Evolutionary conservation across 345 rosid species (phyloP).

Genomic region (Corchorus capsularis): DNA sequence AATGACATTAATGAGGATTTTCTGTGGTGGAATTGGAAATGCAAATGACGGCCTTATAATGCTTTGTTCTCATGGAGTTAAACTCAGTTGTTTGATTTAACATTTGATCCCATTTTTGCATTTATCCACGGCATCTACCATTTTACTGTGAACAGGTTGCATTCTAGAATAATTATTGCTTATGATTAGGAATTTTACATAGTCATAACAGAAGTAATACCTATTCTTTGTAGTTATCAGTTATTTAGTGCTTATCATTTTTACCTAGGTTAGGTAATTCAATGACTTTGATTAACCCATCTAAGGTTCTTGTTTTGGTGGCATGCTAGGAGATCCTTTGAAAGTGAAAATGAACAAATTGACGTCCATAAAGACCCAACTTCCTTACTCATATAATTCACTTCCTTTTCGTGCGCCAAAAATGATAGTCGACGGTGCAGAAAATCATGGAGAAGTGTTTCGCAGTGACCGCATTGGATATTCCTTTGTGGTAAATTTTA

Average conservation of each 20-base stretch:
- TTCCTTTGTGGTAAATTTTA: conserved; percentile 57
- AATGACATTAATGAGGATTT: no score
- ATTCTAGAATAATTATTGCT: background rate
- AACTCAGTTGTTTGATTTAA: background rate
- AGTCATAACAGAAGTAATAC: background rate
- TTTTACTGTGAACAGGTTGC: background rate
- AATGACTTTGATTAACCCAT: background rate
- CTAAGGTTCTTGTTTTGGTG: background rate
- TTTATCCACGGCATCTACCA: background rate
- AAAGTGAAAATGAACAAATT: conserved; percentile 89
- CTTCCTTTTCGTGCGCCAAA: conserved; percentile 73
- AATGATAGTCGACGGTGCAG: conserved; percentile 86
- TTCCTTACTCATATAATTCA: conserved; percentile 82
- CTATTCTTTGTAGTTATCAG: background rate
- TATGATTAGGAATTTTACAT: background rate
- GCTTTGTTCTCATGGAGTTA: no score
- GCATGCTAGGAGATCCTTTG: conserved; percentile 65
- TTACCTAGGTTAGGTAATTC: background rate
- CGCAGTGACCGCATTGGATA: conserved; percentile 96
- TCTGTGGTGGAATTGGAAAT: no score
- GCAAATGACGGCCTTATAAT: no score
- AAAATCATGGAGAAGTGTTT: conserved; percentile 97
- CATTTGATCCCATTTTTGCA: background rate
- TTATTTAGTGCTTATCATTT: background rate
- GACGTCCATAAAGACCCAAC: conserved; percentile 91